These are phyloP conservation scores for Scutellaria barbata DNA, from an alignment of 257 asterid species.

Conservation along the genomic window DNA sequence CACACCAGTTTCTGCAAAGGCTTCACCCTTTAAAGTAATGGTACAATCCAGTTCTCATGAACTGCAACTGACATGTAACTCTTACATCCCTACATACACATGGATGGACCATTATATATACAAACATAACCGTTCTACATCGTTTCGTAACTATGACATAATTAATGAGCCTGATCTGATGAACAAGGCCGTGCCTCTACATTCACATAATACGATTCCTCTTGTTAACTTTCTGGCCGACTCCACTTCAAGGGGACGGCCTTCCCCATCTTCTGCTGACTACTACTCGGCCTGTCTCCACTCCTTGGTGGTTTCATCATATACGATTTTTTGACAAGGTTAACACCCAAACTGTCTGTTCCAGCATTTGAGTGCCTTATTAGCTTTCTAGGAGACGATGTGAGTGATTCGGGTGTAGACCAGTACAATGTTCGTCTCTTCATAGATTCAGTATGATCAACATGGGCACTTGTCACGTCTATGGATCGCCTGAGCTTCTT, in stretches of 20 bases:
- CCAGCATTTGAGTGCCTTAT: constrained; percentile 49
- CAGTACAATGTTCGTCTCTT: constrained; percentile 49
- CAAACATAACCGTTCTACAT: too few species aligned
- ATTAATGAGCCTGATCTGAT: too few species aligned
- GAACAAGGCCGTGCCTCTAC: too few species aligned
- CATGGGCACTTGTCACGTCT: constrained; percentile 37
- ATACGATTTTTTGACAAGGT: constrained; percentile 56
- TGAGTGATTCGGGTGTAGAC: constrained; percentile 48
- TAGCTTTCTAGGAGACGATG: constrained; percentile 62
- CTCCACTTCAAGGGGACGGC: constrained; percentile 44
- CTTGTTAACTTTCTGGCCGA: constrained; percentile 36
- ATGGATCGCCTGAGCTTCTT: constrained; percentile 68
- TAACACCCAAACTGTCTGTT: constrained; percentile 42
- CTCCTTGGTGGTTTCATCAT: constrained; percentile 61
- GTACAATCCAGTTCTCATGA: too few species aligned
- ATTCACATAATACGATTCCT: too few species aligned
- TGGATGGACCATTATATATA: too few species aligned
- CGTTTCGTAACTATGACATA: too few species aligned
- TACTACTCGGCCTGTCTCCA: constrained; percentile 54
- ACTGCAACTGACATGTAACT: too few species aligned
- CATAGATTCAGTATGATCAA: constrained; percentile 37
- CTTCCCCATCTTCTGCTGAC: constrained; percentile 57
- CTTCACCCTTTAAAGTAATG: too few species aligned
- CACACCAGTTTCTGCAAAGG: too few species aligned
- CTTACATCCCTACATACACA: too few species aligned